Evolutionary conservation across 163 green algal genomes (phyloP), one percentile per base, ranked within the genome.

Genomic region (Coccomyxa subellipsoidea): DNA sequence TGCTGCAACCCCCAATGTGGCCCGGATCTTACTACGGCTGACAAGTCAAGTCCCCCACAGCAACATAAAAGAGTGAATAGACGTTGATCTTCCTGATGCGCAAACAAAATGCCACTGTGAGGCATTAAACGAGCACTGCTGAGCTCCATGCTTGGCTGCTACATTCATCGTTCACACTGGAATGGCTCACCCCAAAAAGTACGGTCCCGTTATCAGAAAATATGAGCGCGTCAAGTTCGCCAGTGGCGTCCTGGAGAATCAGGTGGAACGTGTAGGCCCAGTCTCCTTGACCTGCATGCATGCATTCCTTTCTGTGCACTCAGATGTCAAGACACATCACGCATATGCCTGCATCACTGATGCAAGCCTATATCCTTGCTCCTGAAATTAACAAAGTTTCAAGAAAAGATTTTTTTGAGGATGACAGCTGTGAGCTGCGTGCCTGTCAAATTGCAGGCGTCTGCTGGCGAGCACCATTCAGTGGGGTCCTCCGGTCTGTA

Each of bases 171-270:
- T n/a, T n/a, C n/a, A n/a, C n/a, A 59, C 47, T 59, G 47, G 47
- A 27, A 7, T 7, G 47, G 15, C 47, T 27, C 47, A 78, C 71
- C 32, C 18, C 7, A 7, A 78, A 78, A 34, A 78, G 47, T 9
- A 23, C n/a, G 9, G 31, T 34, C 9, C 71, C 71, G 47, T 78
- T 31, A 18, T 38, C 2, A 34, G 12, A 18, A 25, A 31, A 78
- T 3, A 78, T 29, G 7, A 47, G 15, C 12, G 71, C 71, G 10
- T 47, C 3, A 7, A 78, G 10, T 31, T 38, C 32, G 10, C 71
- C 71, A 47, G 71, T 78, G 32, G 71, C 71, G 47, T 78, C 71
- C 71, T 78, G 34, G n/a, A 78, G 35, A 12, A 10, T 31, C 71
- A 78, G 71, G n/a, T 78, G 71, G 34, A 78, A 8, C 2, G 32